Conservation (phyloP, 192 early-diverging fungal genomes). For the Backusella australiensis region DNA sequence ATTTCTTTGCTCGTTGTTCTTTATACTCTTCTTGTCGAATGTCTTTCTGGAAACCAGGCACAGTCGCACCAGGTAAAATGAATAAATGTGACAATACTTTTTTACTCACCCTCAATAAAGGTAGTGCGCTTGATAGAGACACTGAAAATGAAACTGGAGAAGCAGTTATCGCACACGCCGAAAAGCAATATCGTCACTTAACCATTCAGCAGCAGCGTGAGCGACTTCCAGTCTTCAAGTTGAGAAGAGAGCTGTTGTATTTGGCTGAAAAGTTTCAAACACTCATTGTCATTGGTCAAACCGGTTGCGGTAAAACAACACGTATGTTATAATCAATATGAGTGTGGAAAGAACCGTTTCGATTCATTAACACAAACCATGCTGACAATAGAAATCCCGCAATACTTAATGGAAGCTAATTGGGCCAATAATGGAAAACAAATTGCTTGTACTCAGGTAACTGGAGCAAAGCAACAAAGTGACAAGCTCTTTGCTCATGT, state of each 20-base stretch:
- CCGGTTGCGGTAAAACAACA: slow-evolving; percentile 82
- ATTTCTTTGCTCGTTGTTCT: neutral
- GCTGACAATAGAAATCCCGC: slow-evolving; percentile 62
- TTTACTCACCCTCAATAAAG: slow-evolving; percentile 21
- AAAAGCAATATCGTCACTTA: slow-evolving; percentile 59
- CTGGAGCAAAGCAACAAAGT: slow-evolving; percentile 53
- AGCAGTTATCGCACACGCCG: slow-evolving; percentile 41
- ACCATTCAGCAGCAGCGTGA: slow-evolving; percentile 75
- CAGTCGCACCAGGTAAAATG: slow-evolving; percentile 50
- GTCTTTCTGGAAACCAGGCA: slow-evolving; percentile 64
- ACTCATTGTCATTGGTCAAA: slow-evolving; percentile 73
- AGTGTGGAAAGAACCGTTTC: neutral
- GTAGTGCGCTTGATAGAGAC: slow-evolving; percentile 62
- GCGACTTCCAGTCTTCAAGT: slow-evolving; percentile 84
- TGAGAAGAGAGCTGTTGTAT: slow-evolving; percentile 64
- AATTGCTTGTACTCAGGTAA: slow-evolving; percentile 75
- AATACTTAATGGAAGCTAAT: slow-evolving; percentile 74
- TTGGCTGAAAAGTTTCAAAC: slow-evolving; percentile 65
- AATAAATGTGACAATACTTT: neutral
- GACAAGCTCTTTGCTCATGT: neutral
- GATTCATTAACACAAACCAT: neutral
- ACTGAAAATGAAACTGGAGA: slow-evolving; percentile 57
- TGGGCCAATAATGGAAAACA: slow-evolving; percentile 62
- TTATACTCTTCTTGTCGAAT: slow-evolving; percentile 21
- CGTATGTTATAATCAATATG: slow-evolving; percentile 44